Conservation (phyloP, 2,329 filamentous ascomycete species). For the Harringtonia aguacate region DNA sequence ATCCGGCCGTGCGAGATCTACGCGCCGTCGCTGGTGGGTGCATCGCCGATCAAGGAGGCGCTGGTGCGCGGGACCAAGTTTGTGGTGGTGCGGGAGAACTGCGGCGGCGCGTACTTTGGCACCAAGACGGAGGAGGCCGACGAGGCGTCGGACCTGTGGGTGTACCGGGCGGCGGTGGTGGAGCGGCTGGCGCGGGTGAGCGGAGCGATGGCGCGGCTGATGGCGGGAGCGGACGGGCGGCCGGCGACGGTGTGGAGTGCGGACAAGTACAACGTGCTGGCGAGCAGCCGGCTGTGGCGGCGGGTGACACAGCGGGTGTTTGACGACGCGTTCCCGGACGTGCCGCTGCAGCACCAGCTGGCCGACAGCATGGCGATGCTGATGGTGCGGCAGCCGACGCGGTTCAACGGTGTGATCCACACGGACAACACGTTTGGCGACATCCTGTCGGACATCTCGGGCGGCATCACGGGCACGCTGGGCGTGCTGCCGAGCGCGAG, state of each 20-base stretch:
- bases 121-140: constrained; percentile 31
- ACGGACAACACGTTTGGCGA: constrained; percentile 38
- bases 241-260: constrained; percentile 33
- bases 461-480: constrained; percentile 33
- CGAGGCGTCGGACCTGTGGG: constrained; percentile 35
- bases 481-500: constrained; percentile 34
- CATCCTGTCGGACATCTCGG: constrained; percentile 32
- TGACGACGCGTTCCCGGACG: constrained; percentile 28
- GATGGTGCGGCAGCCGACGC: constrained; percentile 33
- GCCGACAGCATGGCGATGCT: constrained; percentile 37
- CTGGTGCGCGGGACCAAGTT: constrained; percentile 34
- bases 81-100: constrained; percentile 38
- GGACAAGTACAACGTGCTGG: constrained; percentile 44
- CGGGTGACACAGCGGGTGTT: constrained; percentile 29
- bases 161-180: constrained; percentile 32
- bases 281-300: constrained; percentile 37
- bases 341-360: constrained; percentile 32
- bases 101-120: constrained; percentile 39
- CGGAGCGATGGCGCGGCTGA: constrained; percentile 14
- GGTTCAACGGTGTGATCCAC: constrained; percentile 36
- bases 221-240: constrained; percentile 9
- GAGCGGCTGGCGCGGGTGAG: constrained; percentile 33
- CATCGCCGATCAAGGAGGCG: constrained; percentile 29
- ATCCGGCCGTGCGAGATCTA: constrained; percentile 36
- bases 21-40: constrained; percentile 24